Conservation (phyloP, 2,329 filamentous ascomycete species). For the Thyridium curvatum region DNA sequence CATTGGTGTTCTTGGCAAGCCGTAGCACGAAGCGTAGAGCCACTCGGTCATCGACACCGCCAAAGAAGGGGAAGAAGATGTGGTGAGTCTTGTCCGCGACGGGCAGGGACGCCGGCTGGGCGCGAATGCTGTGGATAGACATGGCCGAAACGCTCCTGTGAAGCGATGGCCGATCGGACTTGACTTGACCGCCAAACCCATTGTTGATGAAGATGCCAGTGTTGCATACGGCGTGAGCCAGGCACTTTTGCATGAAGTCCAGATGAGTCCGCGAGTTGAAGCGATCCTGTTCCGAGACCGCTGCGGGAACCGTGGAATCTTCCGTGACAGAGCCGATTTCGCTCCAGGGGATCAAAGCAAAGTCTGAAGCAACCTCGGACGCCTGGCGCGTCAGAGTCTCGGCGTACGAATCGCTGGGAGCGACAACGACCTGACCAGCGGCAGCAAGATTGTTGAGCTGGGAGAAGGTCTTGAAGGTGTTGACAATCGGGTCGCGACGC, state of each 20-base stretch:
- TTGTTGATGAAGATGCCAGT: conserved; percentile 77
- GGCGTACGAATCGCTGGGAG: conserved; percentile 71
- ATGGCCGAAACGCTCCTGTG: conserved; percentile 45
- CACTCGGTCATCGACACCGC: conserved; percentile 72
- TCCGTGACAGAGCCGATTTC: conserved; percentile 73
- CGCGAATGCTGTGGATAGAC: conserved; percentile 50
- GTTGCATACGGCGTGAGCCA: conserved; percentile 59
- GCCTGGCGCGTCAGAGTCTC: conserved; percentile 69
- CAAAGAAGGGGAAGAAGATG: conserved; percentile 82
- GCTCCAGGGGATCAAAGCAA: conserved; percentile 85
- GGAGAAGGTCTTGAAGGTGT: conserved; percentile 84
- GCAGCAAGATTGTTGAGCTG: conserved; percentile 78
- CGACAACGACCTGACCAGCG: conserved; percentile 73
- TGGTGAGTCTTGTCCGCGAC: conserved; percentile 68
- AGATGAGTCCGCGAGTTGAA: conserved; percentile 61
- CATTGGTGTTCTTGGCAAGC: conserved; percentile 69
- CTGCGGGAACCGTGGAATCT: conserved; percentile 34
- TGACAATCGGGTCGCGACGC: conserved; percentile 73
- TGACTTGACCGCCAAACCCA: conserved; percentile 31
- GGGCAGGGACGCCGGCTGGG: conserved; percentile 51
- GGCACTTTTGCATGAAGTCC: conserved; percentile 63
- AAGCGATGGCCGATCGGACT: conserved; percentile 29
- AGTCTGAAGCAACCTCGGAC: conserved; percentile 62
- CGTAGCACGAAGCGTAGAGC: conserved; percentile 80
- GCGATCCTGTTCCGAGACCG: conserved; percentile 45